phyloP scores from a whole-genome alignment of 2,329 filamentous ascomycete genomes.

The Alternaria postmessia region DNA sequence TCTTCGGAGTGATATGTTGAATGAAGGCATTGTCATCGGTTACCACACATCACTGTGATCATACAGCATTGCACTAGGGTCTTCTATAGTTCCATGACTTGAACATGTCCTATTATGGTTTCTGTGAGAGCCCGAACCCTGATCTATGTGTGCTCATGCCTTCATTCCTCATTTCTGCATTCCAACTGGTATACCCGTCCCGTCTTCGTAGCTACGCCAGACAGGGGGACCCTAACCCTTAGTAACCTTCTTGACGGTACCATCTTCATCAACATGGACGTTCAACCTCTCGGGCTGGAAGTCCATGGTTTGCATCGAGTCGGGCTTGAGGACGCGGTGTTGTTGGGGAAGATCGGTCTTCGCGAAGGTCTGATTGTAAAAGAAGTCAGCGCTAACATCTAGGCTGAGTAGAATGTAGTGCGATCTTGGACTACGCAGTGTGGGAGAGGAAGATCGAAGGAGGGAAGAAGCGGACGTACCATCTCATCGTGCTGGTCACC shows the following conservation, averaged over 20 bases:
- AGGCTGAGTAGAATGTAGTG: background rate
- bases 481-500: conserved; percentile 57
- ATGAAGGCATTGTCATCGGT: background rate
- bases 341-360: conserved; percentile 58
- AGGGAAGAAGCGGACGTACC: conserved; percentile 29
- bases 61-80: background rate
- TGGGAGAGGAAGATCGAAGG: conserved; percentile 11
- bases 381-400: background rate
- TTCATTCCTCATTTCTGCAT: background rate
- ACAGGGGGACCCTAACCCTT: conserved; percentile 50
- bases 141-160: background rate
- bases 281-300: conserved; percentile 59
- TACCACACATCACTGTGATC: background rate
- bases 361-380: conserved; percentile 55
- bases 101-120: background rate
- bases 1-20: background rate
- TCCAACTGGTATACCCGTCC: background rate
- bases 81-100: background rate
- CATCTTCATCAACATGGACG: conserved; percentile 58
- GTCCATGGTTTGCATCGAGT: conserved; percentile 58
- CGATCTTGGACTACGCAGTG: background rate
- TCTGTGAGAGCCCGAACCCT: background rate
- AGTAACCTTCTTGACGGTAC: conserved; percentile 58
- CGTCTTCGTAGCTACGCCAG: background rate
- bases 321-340: conserved; percentile 58